phyloP scores from a whole-genome alignment of 495 filamentous ascomycete species.

The Podospora australis region DNA sequence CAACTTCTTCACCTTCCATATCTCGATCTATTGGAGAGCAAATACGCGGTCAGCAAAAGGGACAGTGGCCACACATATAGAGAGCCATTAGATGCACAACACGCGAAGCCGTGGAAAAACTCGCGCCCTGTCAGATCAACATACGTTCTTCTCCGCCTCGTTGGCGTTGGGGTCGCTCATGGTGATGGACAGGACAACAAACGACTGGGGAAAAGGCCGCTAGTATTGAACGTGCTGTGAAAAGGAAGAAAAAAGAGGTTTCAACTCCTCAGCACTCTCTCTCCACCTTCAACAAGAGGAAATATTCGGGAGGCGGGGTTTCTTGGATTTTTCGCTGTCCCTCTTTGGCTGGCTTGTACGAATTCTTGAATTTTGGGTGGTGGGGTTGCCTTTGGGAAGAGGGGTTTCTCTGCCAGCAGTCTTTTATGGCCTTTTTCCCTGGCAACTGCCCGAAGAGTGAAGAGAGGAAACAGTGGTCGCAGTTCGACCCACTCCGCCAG shows the following conservation, averaged over 20 bases:
- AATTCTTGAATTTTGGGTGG: constrained; percentile 20
- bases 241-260: constrained; percentile 3
- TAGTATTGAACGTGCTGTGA: neutral
- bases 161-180: constrained; percentile 87
- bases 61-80: neutral
- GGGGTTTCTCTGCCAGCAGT: constrained; percentile 22
- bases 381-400: constrained; percentile 25
- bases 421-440: constrained; percentile 15
- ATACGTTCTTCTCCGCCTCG: constrained; percentile 96
- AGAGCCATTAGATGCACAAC: too few species aligned
- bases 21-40: constrained; percentile 51
- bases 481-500: constrained; percentile 1
- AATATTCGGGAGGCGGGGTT: constrained; percentile 10
- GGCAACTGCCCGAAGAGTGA: too few species aligned
- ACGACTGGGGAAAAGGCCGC: neutral
- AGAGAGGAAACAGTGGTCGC: constrained; percentile 10
- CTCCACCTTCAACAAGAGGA: constrained; percentile 12
- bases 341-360: constrained; percentile 2
- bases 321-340: constrained; percentile 6
- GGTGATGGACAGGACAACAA: constrained; percentile 46
- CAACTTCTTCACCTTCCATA: constrained; percentile 89
- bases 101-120: too few species aligned
- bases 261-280: neutral
- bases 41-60: constrained; percentile 12
- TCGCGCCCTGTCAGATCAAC: too few species aligned